These are phyloP conservation scores for Ogataea kodamae DNA, from an alignment of 805 yeast species.

Conservation along the genomic window DNA sequence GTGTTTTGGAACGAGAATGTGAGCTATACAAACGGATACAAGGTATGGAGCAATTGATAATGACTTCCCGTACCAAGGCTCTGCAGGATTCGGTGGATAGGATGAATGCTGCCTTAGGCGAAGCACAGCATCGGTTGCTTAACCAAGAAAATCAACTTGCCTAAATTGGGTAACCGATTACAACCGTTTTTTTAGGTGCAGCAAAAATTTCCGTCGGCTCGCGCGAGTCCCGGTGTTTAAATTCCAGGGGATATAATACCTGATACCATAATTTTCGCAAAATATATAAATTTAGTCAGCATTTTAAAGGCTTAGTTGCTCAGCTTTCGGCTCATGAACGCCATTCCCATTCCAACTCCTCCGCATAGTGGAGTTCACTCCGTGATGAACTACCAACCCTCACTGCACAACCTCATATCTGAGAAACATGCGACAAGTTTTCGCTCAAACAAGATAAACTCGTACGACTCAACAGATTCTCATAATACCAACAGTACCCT, in stretches of 20 bases:
- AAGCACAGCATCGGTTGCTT: conserved; percentile 8
- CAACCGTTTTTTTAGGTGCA: conserved; percentile 2
- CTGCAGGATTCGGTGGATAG: conserved; percentile 15
- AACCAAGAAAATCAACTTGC: background rate
- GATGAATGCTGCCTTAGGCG: conserved; percentile 10
- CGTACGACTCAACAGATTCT: conserved; percentile 4
- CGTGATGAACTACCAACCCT: conserved; percentile 1
- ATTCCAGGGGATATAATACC: too few species aligned
- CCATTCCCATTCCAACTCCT: conserved; percentile 1
- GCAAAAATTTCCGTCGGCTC: conserved; percentile 1
- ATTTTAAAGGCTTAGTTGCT: too few species aligned
- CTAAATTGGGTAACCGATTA: conserved; percentile 2
- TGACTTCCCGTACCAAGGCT: conserved; percentile 4
- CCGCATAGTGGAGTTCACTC: background rate
- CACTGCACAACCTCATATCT: conserved; percentile 1
- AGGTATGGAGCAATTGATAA: conserved; percentile 12
- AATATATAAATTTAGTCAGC: conserved; percentile 2
- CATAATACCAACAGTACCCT: conserved; percentile 9
- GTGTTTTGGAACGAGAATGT: conserved; percentile 12
- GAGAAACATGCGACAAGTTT: conserved; percentile 5
- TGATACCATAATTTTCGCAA: too few species aligned
- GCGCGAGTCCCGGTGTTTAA: background rate
- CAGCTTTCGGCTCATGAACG: background rate
- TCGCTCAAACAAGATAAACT: background rate
- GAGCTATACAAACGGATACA: conserved; percentile 9